Evolutionary conservation across 768 basidiomycete species (phyloP).

Genomic region (Royoungia palumana): DNA sequence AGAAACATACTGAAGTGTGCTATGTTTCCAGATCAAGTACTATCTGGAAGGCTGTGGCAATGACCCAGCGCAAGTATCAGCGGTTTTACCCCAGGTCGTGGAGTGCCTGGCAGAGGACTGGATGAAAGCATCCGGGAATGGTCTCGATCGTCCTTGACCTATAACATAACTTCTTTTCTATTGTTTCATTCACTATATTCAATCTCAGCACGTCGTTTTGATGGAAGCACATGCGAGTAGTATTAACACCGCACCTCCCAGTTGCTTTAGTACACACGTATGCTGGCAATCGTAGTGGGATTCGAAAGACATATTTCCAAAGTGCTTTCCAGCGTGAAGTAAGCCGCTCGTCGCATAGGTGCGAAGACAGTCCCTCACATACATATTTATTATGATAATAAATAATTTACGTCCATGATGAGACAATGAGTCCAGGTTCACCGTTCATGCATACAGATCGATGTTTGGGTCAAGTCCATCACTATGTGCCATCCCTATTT

Average conservation of each 20-base stretch:
- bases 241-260: too few species aligned
- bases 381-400: neutral
- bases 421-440: neutral
- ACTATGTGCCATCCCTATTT: slow-evolving; percentile 7
- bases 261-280: too few species aligned
- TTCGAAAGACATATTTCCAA: too few species aligned
- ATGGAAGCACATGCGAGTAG: too few species aligned
- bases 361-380: too few species aligned
- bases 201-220: too few species aligned
- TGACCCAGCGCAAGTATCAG: slow-evolving; percentile 44
- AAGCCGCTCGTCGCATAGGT: too few species aligned
- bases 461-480: neutral
- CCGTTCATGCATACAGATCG: neutral
- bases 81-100: slow-evolving; percentile 53
- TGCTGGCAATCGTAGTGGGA: too few species aligned
- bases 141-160: slow-evolving; percentile 35
- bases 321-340: too few species aligned
- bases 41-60: slow-evolving; percentile 79
- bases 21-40: slow-evolving; percentile 66
- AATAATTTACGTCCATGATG: slow-evolving; percentile 2
- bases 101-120: slow-evolving; percentile 60
- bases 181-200: too few species aligned
- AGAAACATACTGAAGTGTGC: neutral
- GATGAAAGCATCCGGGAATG: slow-evolving; percentile 62
- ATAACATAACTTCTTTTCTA: too few species aligned